phyloP scores from a whole-genome alignment of 2,329 filamentous ascomycete species.

The Zelopaecilomyces penicillatus region DNA sequence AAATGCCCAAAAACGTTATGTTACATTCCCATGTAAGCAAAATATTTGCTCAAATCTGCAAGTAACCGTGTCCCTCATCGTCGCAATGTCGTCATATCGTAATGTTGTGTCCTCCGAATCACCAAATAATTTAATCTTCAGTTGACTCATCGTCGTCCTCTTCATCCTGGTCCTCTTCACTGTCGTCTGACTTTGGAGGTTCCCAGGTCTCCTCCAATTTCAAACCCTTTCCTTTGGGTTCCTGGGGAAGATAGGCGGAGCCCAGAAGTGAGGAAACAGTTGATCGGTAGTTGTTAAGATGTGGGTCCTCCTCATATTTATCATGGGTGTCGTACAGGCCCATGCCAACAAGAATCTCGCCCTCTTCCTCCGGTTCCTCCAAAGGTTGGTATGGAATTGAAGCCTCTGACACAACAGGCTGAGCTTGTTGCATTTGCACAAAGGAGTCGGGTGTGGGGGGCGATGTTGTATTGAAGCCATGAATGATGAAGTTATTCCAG shows the following conservation, averaged over 20 bases:
- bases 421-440: slow-evolving; percentile 39
- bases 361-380: slow-evolving; percentile 48
- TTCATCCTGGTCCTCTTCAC: slow-evolving; percentile 42
- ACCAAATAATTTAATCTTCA: slow-evolving; percentile 14
- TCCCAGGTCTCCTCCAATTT: slow-evolving; percentile 78
- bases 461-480: slow-evolving; percentile 39
- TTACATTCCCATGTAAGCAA: too few relatives aligned
- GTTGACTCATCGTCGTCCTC: slow-evolving; percentile 32
- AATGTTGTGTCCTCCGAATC: too few relatives aligned
- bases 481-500: slow-evolving; percentile 40
- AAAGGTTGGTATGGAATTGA: slow-evolving; percentile 40
- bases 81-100: too few relatives aligned
- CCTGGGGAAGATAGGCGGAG: slow-evolving; percentile 34
- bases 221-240: slow-evolving; percentile 59
- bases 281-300: slow-evolving; percentile 45
- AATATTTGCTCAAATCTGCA: too few relatives aligned
- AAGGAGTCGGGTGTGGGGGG: slow-evolving; percentile 55
- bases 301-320: slow-evolving; percentile 39
- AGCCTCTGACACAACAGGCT: slow-evolving; percentile 41
- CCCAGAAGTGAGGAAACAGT: slow-evolving; percentile 48
- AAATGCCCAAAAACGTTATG: too few relatives aligned
- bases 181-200: slow-evolving; percentile 56
- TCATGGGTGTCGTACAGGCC: slow-evolving; percentile 71
- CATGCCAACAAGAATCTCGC: slow-evolving; percentile 72
- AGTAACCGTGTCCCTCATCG: too few relatives aligned